phyloP scores from a whole-genome alignment of 2,329 filamentous ascomycete genomes.

The Tolypocladium pustulatum region DNA sequence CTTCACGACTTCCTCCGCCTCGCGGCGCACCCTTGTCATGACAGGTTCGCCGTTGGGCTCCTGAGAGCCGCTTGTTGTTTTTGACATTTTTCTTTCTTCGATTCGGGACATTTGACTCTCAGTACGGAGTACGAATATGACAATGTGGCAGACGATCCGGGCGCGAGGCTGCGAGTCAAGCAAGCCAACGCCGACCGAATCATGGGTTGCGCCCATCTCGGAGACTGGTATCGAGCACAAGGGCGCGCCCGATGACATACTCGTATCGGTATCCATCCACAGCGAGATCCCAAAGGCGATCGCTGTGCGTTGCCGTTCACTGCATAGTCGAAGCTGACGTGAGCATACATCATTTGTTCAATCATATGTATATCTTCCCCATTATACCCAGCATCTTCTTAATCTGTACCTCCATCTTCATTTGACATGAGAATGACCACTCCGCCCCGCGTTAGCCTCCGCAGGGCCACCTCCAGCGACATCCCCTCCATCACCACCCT shows the following conservation, averaged over 20 bases:
- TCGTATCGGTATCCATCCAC: neutral
- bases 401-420: neutral
- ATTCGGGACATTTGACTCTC: neutral
- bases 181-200: neutral
- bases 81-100: neutral
- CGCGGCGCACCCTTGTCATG: neutral
- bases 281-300: neutral
- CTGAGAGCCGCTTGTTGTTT: too few relatives aligned
- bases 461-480: conserved; percentile 9
- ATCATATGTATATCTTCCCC: neutral
- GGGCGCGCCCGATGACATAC: neutral
- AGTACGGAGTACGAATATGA: too few relatives aligned
- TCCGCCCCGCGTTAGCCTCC: neutral
- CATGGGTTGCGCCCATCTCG: neutral
- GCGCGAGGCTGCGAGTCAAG: neutral
- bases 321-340: too few relatives aligned
- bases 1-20: neutral
- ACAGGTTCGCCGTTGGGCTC: too few relatives aligned
- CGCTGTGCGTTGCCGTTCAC: too few relatives aligned
- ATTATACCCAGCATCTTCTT: neutral
- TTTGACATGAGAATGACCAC: neutral
- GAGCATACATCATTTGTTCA: too few relatives aligned
- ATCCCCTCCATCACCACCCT: conserved; percentile 19
- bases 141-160: too few relatives aligned
- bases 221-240: neutral